These are phyloP conservation scores for Scleromitrula shiraiana DNA, from an alignment of 2,329 filamentous ascomycete species.

Conservation along the genomic window DNA sequence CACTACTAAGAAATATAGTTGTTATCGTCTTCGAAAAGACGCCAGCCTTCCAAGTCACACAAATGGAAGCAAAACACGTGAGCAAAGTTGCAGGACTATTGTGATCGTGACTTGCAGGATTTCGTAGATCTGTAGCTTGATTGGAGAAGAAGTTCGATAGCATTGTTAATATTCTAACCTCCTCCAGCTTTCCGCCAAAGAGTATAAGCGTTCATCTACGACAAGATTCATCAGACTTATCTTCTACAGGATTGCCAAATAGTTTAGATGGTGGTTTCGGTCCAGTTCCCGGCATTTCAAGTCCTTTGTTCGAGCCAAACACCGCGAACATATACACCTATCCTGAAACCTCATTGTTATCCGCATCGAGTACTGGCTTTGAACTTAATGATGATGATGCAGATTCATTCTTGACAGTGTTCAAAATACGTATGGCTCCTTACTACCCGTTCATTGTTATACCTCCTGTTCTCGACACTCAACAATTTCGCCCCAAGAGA, in stretches of 20 bases:
- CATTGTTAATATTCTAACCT: conserved; percentile 11
- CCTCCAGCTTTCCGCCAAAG: not conserved
- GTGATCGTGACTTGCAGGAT: not conserved
- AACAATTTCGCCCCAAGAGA: conserved; percentile 10
- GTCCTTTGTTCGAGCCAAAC: too few relatives aligned
- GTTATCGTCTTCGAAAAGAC: conserved; percentile 11
- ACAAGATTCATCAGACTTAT: not conserved
- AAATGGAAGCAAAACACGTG: too few relatives aligned
- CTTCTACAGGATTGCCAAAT: not conserved
- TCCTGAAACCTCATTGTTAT: too few relatives aligned
- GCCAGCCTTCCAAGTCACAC: conserved; percentile 7
- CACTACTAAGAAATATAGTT: not conserved
- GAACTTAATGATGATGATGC: conserved; percentile 1
- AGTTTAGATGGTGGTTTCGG: not conserved
- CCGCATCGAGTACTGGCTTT: not conserved
- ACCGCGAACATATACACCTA: not conserved
- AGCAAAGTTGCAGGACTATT: conserved; percentile 2
- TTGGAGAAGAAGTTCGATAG: conserved; percentile 15
- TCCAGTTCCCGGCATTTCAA: too few relatives aligned
- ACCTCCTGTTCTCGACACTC: conserved; percentile 6
- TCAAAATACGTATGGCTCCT: conserved; percentile 7
- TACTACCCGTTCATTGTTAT: conserved; percentile 16
- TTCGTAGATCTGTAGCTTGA: conserved; percentile 9
- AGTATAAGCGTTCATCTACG: not conserved
- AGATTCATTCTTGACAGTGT: conserved; percentile 10